Percentiles rank a stretch among this genome's conserved stretches.
Evolutionary conservation across 2,329 filamentous ascomycete species (phyloP).

Genomic region (Parastagonospora avenae): DNA sequence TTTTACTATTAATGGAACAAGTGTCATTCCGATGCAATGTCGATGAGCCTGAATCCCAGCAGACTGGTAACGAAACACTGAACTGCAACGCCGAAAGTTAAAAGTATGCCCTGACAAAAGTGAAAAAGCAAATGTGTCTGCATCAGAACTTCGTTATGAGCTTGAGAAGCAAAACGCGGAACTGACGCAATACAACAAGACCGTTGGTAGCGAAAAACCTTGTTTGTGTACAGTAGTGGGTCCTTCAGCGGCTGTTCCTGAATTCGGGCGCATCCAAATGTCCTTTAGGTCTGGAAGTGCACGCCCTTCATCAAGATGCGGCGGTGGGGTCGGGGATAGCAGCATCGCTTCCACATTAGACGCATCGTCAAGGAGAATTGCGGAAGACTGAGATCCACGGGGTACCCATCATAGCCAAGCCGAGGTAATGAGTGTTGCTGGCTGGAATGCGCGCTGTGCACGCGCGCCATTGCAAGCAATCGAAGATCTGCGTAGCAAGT

Average conservation of each 20-base stretch:
- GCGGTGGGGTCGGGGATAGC: conserved; percentile 10
- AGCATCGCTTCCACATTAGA: conserved; percentile 20
- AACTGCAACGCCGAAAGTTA: conserved; percentile 8
- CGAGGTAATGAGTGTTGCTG: conserved; percentile 4
- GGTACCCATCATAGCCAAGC: conserved; percentile 1
- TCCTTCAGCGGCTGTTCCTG: neutral
- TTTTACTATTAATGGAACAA: conserved; percentile 17
- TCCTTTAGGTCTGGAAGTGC: conserved; percentile 4
- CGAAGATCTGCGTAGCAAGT: neutral
- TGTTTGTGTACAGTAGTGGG: neutral
- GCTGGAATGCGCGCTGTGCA: neutral
- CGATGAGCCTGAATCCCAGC: conserved; percentile 28
- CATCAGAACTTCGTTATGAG: neutral
- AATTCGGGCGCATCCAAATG: neutral
- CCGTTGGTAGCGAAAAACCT: neutral
- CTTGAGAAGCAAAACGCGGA: neutral
- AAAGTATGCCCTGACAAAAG: neutral
- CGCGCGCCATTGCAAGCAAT: neutral
- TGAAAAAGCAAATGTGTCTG: no score
- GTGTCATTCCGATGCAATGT: conserved; percentile 19
- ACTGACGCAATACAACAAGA: neutral
- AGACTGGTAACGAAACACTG: conserved; percentile 27
- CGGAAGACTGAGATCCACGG: neutral
- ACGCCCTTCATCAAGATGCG: neutral
- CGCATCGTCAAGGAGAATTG: conserved; percentile 26